Base-by-base conservation (phyloP, 352 stramenopile species). In the Plasmopara halstedii region DNA sequence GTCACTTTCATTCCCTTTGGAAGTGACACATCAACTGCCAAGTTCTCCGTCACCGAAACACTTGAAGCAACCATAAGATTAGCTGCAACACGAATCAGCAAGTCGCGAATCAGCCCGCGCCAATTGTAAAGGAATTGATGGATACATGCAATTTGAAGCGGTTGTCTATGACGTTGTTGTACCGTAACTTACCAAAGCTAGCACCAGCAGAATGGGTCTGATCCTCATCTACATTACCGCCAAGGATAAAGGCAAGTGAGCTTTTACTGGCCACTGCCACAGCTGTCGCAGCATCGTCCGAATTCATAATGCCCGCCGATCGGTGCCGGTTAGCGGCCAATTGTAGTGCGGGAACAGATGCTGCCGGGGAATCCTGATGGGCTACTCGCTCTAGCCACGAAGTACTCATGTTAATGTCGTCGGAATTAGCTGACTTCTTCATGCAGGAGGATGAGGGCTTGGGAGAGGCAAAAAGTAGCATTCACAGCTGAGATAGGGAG, bases 231-330 rank as follows among this genome's bases (percentile, higher is more conserved):
- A 41, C 37, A n/a, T 44, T 54, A 33, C 50, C 62, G 9, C 45
- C 66, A 19, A 76, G 53, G 7, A 76, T 73, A 43, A 76, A 76
- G 1, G 58, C 66, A 15, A 76, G 50, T 4, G 66, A 76, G 37
- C 50, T 69, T 54, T 76, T 76, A 41, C 56, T 68, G 21, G 54
- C 40, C 20, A 26, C 37, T 27, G 46, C 41, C 15, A 36, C 33
- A 29, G 38, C 47, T 32, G 43, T 40, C 1, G 23, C 41, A 29
- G 17, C 40, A 9, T 56, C 38, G 19, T 64, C 56, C 29, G 38
- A 45, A 23, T 70, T 70, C 61, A 67, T 70, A 17, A 70, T 64
- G 4, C 31, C 46, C 13, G 57, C 52, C 8, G 64, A 38, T 13
- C 26, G 45, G 34, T 64, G 57, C n/a, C 50, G 36, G 20, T 46